A percentile compares a stretch with the other conserved stretches of the same genome.
Conservation (phyloP, 2,329 filamentous ascomycete genomes). For the Botrytis squamosa region DNA sequence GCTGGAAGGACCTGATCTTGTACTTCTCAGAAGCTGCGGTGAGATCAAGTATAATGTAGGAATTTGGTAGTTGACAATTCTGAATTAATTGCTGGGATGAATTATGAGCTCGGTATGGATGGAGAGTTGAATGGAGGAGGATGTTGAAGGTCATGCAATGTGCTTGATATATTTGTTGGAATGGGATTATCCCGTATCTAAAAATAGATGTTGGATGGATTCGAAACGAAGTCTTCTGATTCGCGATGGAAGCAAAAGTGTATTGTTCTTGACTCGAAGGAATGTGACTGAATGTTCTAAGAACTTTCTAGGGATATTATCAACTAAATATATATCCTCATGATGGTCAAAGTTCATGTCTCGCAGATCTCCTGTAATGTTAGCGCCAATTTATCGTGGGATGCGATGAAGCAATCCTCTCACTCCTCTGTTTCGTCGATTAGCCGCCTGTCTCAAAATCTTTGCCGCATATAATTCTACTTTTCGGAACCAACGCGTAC, state of each 20-base stretch:
- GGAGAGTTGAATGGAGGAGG: not conserved
- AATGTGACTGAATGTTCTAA: not conserved
- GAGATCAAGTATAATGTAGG: not conserved
- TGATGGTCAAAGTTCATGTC: not conserved
- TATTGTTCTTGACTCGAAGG: not conserved
- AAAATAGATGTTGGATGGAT: constrained; percentile 13
- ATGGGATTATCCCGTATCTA: constrained; percentile 1
- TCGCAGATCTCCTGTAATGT: not conserved
- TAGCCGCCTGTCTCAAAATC: constrained; percentile 15
- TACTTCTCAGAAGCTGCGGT: not conserved
- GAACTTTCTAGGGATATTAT: not conserved
- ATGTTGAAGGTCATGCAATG: not conserved
- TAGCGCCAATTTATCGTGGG: constrained; percentile 4
- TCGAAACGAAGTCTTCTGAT: constrained; percentile 1
- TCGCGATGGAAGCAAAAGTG: not conserved
- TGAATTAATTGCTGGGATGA: not conserved
- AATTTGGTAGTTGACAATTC: not conserved
- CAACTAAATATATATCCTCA: constrained; percentile 9
- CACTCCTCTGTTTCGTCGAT: constrained; percentile 17
- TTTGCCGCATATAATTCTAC: constrained; percentile 1
- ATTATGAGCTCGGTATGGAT: not conserved
- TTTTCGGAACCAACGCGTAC: not conserved
- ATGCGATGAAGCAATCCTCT: constrained; percentile 19
- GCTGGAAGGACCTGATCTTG: not conserved
- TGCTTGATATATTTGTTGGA: constrained; percentile 4